Conservation (phyloP, 345 rosid genomes). For the Corchorus olitorius region DNA sequence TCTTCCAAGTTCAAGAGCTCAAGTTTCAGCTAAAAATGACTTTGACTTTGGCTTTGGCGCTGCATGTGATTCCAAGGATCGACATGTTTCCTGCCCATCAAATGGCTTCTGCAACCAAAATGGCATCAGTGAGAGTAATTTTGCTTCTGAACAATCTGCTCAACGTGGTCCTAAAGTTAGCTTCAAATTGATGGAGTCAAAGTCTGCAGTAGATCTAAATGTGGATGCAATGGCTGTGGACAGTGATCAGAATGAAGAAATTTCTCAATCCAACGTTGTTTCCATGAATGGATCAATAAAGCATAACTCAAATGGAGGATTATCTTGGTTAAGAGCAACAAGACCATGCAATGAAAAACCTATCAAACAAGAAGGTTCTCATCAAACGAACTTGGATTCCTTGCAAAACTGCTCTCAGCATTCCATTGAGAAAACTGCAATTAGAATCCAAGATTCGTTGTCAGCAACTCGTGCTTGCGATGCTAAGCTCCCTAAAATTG, state of each 20-base stretch:
- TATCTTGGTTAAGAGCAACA: conserved; percentile 51
- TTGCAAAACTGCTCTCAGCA: conserved; percentile 34
- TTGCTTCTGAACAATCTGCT: conserved; percentile 27
- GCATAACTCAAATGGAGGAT: conserved; percentile 26
- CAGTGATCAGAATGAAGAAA: conserved; percentile 22
- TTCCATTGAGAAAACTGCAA: conserved; percentile 32
- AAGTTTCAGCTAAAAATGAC: conserved; percentile 34
- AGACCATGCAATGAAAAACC: conserved; percentile 31
- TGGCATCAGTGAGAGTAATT: conserved; percentile 25
- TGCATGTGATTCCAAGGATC: conserved; percentile 46
- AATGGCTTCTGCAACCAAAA: conserved; percentile 25
- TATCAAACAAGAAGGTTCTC: conserved; percentile 37
- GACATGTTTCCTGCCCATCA: conserved; percentile 18
- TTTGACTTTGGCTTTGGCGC: conserved; percentile 28
- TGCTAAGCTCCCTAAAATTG: conserved; percentile 36
- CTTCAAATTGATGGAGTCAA: conserved; percentile 27
- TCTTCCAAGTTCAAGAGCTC: conserved; percentile 31
- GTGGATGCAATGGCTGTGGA: conserved; percentile 30
- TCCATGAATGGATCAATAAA: conserved; percentile 23
- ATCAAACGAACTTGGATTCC: conserved; percentile 37
- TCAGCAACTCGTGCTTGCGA: conserved; percentile 36
- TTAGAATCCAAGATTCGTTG: conserved; percentile 38
- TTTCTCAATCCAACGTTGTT: conserved; percentile 16
- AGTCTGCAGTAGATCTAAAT: conserved; percentile 40
- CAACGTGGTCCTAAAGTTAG: conserved; percentile 17